Percentiles rank a stretch among this genome's conserved stretches.
Evolutionary conservation across 2,329 filamentous ascomycete genomes (phyloP).

Genomic region (Colletotrichum viniferum): DNA sequence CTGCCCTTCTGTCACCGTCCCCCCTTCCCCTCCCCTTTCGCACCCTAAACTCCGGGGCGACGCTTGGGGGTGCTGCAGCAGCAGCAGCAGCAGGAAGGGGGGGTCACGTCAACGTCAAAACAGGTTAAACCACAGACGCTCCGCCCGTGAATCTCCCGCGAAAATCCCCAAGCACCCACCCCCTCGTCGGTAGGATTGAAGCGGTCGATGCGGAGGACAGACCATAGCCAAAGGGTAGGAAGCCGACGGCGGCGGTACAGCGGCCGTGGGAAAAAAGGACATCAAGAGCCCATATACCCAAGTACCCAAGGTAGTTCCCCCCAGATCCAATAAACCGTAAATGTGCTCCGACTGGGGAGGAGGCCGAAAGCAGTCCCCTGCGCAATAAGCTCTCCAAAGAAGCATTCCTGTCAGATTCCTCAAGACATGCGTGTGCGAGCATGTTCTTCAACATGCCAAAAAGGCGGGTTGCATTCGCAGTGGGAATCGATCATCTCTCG

Average conservation of each 20-base stretch:
- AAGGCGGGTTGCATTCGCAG: background rate
- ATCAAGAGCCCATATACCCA: background rate
- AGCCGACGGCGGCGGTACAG: background rate
- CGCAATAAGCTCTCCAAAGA: background rate
- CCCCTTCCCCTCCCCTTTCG: background rate
- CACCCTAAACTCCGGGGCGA: background rate
- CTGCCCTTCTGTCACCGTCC: background rate
- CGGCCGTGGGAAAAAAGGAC: background rate
- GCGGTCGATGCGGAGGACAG: background rate
- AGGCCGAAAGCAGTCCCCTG: background rate
- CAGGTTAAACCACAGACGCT: background rate
- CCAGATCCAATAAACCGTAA: background rate
- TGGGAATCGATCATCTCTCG: background rate
- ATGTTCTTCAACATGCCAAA: background rate
- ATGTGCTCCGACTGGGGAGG: background rate
- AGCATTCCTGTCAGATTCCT: background rate
- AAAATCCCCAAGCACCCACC: background rate
- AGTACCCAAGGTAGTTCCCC: background rate
- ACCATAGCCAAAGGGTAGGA: background rate
- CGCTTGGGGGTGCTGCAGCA: background rate
- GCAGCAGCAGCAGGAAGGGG: background rate
- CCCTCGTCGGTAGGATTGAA: background rate
- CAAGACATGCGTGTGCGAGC: background rate
- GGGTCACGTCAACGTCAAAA: background rate
- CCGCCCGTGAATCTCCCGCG: slow-evolving; percentile 14